Conservation (phyloP, 495 filamentous ascomycete species). For the Letharia lupina region DNA sequence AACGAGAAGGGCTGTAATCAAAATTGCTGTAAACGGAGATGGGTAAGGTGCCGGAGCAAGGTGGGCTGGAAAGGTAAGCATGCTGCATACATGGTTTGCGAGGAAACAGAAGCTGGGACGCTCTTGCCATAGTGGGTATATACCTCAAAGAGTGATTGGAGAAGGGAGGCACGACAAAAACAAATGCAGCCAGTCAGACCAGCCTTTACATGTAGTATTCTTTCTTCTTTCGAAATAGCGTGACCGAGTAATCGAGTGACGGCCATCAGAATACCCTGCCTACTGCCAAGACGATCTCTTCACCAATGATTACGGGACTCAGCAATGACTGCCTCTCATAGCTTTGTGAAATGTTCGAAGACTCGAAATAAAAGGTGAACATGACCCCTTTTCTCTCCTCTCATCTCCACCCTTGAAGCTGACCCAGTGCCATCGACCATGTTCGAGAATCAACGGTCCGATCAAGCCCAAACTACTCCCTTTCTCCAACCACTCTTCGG, state of each 20-base stretch:
- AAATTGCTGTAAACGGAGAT: background rate
- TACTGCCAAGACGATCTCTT: too few relatives aligned
- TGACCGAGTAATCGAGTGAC: background rate
- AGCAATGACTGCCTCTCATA: too few relatives aligned
- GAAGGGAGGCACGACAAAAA: background rate
- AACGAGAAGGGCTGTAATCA: background rate
- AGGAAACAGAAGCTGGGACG: background rate
- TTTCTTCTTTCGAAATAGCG: background rate
- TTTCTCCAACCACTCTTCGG: background rate
- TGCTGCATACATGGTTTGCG: background rate
- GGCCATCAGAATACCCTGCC: too few relatives aligned
- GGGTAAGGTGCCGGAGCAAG: background rate
- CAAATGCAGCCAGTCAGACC: background rate
- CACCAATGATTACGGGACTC: too few relatives aligned
- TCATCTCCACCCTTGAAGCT: too few relatives aligned
- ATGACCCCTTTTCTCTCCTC: too few relatives aligned
- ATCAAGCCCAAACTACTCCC: too few relatives aligned
- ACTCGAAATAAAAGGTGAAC: too few relatives aligned
- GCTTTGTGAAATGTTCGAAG: too few relatives aligned
- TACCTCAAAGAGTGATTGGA: background rate
- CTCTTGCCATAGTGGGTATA: background rate
- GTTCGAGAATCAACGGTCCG: too few relatives aligned
- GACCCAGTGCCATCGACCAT: too few relatives aligned
- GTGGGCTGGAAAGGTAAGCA: background rate
- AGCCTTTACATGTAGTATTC: background rate